Evolutionary conservation across 768 basidiomycete genomes (phyloP), one percentile per base, ranked within the genome.

Genomic region (Asterophora parasitica): DNA sequence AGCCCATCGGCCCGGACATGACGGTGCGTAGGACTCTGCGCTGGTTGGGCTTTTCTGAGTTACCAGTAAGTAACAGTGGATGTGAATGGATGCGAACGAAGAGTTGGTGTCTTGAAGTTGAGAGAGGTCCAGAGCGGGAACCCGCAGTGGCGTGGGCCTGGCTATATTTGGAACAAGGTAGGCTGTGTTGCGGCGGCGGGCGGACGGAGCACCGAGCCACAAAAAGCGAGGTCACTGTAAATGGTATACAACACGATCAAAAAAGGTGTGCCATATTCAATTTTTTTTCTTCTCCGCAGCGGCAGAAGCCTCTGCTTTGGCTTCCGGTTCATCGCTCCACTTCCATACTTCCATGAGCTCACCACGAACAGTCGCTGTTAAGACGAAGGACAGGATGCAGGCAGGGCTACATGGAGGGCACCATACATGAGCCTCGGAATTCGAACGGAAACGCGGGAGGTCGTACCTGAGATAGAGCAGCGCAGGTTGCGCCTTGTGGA

Each of bases 401-500:
- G 82, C 83, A 26, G 89, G 90, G 60, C 85, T 88, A 19, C 44
- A 30, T 51, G 10, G 28, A 2, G 33, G n/a, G 5, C 13, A 9
- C 35, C 40, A 31, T 4, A 13, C 16, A 9, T 56, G 38, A 44
- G 30, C 17, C 17, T 31, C n/a, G 30, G 43, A 31, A 12, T 30
- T 11, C 13, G 19, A 26, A 32, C 19, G 8, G 28, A 34, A 8
- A 26, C 36, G 19, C 17, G 10, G 19, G 28, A 31, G 26, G 13
- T 48, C 78, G 59, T 57, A 87, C 88, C 86, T 88, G 52, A 99
- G 76, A 66, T 97, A 99, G 37, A 99, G 70, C 46, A 99, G 67
- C 1, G 95, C 95, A 1, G 95, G 95, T 58, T 99, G 95, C 3
- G 89, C 92, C 6, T 73, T 75, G 27, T 73, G 71, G 56, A 81